Conservation (phyloP, 352 stramenopile genomes). For the Globisporangium lucens region DNA sequence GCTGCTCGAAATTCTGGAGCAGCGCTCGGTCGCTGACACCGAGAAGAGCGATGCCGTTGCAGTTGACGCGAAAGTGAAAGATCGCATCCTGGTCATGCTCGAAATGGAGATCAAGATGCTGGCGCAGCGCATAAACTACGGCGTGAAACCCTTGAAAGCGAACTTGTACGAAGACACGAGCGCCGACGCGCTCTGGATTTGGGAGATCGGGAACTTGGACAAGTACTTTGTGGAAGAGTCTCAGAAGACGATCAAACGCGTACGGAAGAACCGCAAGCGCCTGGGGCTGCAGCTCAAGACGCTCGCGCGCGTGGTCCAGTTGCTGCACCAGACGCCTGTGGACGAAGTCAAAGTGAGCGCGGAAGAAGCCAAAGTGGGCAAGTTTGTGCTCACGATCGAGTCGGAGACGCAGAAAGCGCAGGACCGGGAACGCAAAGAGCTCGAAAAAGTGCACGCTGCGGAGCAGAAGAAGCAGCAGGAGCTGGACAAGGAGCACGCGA, state of each 20-base stretch:
- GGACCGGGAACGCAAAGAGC: slow-evolving; percentile 53
- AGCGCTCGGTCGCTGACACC: slow-evolving; percentile 6
- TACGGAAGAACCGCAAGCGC: slow-evolving; percentile 79
- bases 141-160: slow-evolving; percentile 55
- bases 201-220: slow-evolving; percentile 78
- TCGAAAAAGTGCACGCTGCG: slow-evolving; percentile 44
- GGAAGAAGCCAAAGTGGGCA: slow-evolving; percentile 79
- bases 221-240: slow-evolving; percentile 65
- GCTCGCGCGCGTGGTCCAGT: slow-evolving; percentile 55
- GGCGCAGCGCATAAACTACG: slow-evolving; percentile 70
- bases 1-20: slow-evolving; percentile 30
- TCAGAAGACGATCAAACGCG: slow-evolving; percentile 72
- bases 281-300: slow-evolving; percentile 70
- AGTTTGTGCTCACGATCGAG: slow-evolving; percentile 67
- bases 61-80: slow-evolving; percentile 18
- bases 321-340: slow-evolving; percentile 61
- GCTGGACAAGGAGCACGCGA: slow-evolving; percentile 52
- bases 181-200: slow-evolving; percentile 73
- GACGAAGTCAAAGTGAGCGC: slow-evolving; percentile 78
- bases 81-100: slow-evolving; percentile 32
- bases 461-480: slow-evolving; percentile 64
- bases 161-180: slow-evolving; percentile 84
- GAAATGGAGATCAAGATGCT: slow-evolving; percentile 90
- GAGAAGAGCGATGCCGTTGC: background rate
- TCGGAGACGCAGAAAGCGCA: slow-evolving; percentile 57